phyloP scores from a whole-genome alignment of 305 asterid species.

The Salvia sclarea region DNA sequence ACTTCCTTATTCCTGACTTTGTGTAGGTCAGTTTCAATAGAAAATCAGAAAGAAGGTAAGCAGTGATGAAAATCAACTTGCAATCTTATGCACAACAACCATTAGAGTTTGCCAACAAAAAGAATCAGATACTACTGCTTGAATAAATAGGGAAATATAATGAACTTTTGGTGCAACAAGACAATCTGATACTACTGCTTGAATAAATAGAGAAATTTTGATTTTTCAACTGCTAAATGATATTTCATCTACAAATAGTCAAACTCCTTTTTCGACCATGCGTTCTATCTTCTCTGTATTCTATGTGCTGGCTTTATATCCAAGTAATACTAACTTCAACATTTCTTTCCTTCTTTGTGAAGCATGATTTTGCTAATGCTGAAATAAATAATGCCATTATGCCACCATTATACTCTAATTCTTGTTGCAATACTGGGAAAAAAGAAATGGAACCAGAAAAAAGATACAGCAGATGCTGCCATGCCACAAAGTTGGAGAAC shows the following conservation, averaged over 20 bases:
- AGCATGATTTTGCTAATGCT: neutral
- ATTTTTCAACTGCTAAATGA: neutral
- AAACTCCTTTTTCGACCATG: neutral
- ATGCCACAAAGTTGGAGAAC: slow-evolving; percentile 33
- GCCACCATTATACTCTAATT: neutral
- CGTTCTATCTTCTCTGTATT: neutral
- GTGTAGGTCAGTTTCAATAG: neutral
- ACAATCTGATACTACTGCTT: neutral
- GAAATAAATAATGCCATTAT: neutral
- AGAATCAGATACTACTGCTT: neutral
- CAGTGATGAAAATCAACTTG: neutral
- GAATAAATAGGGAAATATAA: neutral
- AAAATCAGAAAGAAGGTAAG: neutral
- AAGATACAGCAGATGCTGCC: slow-evolving; percentile 14
- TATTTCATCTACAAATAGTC: neutral
- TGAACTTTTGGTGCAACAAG: neutral
- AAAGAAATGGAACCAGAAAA: slow-evolving; percentile 13
- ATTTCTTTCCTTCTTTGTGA: neutral
- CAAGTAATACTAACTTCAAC: neutral
- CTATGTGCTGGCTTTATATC: neutral
- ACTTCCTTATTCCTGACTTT: neutral
- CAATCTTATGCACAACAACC: neutral
- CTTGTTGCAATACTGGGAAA: slow-evolving; percentile 8
- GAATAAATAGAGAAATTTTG: neutral
- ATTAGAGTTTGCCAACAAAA: neutral